Base-by-base conservation (phyloP, 75 land plant genomes). In the Cryptomeria japonica region DNA sequence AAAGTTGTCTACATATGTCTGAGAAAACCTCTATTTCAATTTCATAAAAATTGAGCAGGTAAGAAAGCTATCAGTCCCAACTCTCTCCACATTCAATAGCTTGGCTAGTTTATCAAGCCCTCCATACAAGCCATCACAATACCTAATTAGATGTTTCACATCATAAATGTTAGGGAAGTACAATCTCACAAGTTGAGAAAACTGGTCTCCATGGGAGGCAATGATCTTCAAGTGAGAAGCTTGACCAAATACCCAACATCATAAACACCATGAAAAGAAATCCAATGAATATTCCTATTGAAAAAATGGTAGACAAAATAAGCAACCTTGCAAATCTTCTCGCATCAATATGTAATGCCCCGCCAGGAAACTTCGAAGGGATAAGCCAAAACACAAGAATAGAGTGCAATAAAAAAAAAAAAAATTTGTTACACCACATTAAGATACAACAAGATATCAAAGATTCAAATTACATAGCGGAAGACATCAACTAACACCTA, bases 191-290 rank as follows among this genome's bases (percentile, higher is more conserved):
- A 90, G 41, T 3, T 2, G 80, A 55, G 90, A 34, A 87, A 95
- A 95, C 2, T 85, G 90, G 9, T 46, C 89, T 51, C 87, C 53
- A 15, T 46, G 2, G 19, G 78, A 19, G 98, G 98, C 87, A 96
- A 82, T 1, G 25, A 44, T 83, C 91, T 88, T 83, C 91, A 91
- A 64, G 94, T 96, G 87, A 96, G 94, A 80, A 94, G 87, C 90
- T 95, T 96, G 64, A 96, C 85, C 85, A 95, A 80, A 89, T 95
- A 95, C 56, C 88, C 96, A 83, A 95, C 93, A 61, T 95, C 94
- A 86, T 94, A 95, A 25, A 89, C 88, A 88, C 96, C 88, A 92
- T 95, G 95, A 87, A 95, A 95, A 80, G 95, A 89, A 31, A 94
- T 88, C 95, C 95, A 94, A 12, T 51, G 75, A 37, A 95, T 90